Base-by-base conservation (phyloP, 2,329 filamentous ascomycete genomes). In the Rosellinia necatrix region DNA sequence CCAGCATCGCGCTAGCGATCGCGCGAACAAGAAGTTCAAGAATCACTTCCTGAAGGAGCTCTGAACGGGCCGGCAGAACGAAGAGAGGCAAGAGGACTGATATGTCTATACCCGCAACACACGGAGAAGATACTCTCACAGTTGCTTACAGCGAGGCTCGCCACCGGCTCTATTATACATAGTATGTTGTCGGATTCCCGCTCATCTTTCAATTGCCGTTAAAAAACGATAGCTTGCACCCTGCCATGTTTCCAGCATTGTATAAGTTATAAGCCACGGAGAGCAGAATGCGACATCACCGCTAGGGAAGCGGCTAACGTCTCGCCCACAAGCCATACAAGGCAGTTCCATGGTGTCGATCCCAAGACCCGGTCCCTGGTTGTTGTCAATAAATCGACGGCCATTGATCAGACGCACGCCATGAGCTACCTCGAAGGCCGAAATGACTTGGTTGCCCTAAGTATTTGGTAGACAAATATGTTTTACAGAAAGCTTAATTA, bases 21-120 rank as follows among this genome's bases (percentile, higher is more conserved):
- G 94, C 19, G 91, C 92, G 44, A 96, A 89, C 66, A 91, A 86
- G 75, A 97, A 96, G 76, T 96, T 96, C 75, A 96, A 94, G 75
- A 81, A 84, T 69, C 92, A 93, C 70, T 91, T 90, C 67, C 78
- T 92, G 60, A 81, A 86, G 44, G 86, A 90, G 62, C 72, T 96
- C 12, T 96, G 46, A 60, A 35, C 2, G 8, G 3, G 6, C 3
- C 10, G 7, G 4, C 6, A 12, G 12, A 13, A 38, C 3, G 4
- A 38, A 17, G 38, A 48, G 3, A 49, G 12, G 21, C 6, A 5
- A 7, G 6, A 12, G 44, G 19, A n/a, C 27, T 3, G 15, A 38
- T 13, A 30, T 37, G 30, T 15, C 22, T 22, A 22, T 17, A n/a
- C 32, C 13, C 21, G 15, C 10, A 25, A 9, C 15, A 8, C 5